These are phyloP conservation scores for Pseudocohnilembus persalinus DNA, from an alignment of 169 alveolate species.

Conservation along the genomic window DNA sequence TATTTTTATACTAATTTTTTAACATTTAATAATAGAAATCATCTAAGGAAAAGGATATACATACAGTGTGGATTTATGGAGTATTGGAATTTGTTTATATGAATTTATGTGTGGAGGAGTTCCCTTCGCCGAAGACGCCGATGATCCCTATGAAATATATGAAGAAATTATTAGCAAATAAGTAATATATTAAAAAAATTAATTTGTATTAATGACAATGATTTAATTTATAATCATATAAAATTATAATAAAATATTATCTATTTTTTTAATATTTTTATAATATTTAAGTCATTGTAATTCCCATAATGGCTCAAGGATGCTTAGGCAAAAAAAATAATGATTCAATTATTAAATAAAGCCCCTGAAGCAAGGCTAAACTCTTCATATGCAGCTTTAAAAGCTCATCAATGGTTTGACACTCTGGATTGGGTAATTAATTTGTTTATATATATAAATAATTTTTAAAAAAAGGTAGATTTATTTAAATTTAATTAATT, in stretches of 20 bases:
- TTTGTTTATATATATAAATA: too few relatives aligned
- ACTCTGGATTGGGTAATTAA: slow-evolving; percentile 40
- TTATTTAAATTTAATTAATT: too few relatives aligned
- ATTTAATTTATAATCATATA: not conserved
- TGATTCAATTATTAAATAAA: slow-evolving; percentile 53
- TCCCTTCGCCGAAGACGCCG: slow-evolving; percentile 97
- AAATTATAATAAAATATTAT: too few relatives aligned
- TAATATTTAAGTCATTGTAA: not conserved
- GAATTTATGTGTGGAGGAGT: slow-evolving; percentile 97
- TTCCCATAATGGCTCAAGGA: slow-evolving; percentile 50
- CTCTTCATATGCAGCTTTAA: slow-evolving; percentile 43
- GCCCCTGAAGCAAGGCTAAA: slow-evolving; percentile 55
- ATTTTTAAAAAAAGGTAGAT: not conserved
- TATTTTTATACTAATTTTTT: too few relatives aligned
- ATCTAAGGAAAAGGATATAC: slow-evolving; percentile 94
- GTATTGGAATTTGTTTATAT: slow-evolving; percentile 97
- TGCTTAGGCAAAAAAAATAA: slow-evolving; percentile 52
- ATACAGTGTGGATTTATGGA: slow-evolving; percentile 97
- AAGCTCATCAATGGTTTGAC: slow-evolving; percentile 49
- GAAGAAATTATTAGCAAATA: slow-evolving; percentile 87
- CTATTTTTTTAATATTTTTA: too few relatives aligned
- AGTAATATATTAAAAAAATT: slow-evolving; percentile 57
- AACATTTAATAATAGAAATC: too few relatives aligned
- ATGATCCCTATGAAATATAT: slow-evolving; percentile 94
- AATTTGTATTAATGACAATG: slow-evolving; percentile 45